Evolutionary conservation across 1,284 basidiomycete genomes (phyloP), one percentile per base, ranked within the genome.

Genomic region (Ganoderma lingzhi): DNA sequence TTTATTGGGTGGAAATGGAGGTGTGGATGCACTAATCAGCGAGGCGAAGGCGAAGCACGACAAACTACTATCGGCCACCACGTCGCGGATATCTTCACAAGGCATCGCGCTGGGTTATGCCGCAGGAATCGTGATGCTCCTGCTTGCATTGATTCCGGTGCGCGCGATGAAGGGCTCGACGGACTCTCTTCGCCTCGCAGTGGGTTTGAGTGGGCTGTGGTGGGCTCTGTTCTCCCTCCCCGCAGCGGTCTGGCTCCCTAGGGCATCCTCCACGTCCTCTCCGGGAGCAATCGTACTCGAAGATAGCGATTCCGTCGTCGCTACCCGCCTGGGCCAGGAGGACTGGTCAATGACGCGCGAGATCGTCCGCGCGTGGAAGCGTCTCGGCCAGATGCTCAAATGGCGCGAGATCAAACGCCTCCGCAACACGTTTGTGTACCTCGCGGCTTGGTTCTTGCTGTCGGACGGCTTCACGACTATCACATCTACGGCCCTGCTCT

Each of bases 391-490:
- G 44, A 95, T 95, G 92, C 81, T 96, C 15, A 83, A 82, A 0
- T 90, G 87, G 82, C 79, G 79, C 4, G 90, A 96, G 77, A 88
- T 96, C 42, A 86, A 85, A 78, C 86, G 86, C 68, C 83, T 97
- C n/a, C 85, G 86, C 44, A 92, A 95, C 76, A 94, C 96, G 0
- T 98, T 96, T 83, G 86, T 87, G 69, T 97, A 95, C 76, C 90
- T 97, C 51, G 86, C 91, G 4, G 94, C 96, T 0, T 97, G 96
- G 95, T 96, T 97, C 78, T 86, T 97, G 15, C 87, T 98, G 39
- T 95, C 93, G 0, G 96, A 97, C 77, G 94, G 90, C 0, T 95
- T 94, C 78, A 92, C 93, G 1, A 95, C 93, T 0, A 91, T 96
- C 67, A 94, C 93, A 0, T 93, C 92, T 0, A 95, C 94, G 0